Evolutionary conservation across 1,284 basidiomycete species (phyloP), one percentile per base, ranked within the genome.

Genomic region (Pulveroboletus sp.): DNA sequence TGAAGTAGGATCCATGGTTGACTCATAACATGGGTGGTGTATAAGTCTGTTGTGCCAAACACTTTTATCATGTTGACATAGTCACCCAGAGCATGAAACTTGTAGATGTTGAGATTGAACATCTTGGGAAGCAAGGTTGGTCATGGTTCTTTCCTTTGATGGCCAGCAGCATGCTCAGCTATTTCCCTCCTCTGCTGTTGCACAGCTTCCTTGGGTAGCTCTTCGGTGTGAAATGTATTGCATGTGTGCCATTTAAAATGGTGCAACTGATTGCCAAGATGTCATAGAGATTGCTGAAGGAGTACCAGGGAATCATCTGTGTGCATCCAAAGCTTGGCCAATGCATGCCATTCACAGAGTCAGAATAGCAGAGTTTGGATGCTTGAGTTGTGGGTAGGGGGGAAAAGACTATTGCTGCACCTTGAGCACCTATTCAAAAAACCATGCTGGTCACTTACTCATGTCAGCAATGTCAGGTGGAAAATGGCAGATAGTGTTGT

Each of bases 31-130:
- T 45, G 11, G 59, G 36, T 37, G 36, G 36, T 37, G 36, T 17
- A 37, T 17, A 16, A 37, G 36, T 37, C 15, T 17, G 36, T 37
- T 1, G 7, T 37, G 1, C 36, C 13, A 8, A 37, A 37, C 6
- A 2, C 1, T 17, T 16, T 37, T 6, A 37, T 59, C 10, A 35
- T 59, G 1, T 10, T 1, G 1, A 45, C 44, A n/a, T 60, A 60
- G 50, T 61, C 26, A 3, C 48, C 55, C 0, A 61, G 24, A 1
- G 51, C 29, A 11, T 57, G 52, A 19, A 61, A 33, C 21, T 61
- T 61, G 42, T 57, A 61, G 3, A 16, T 57, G 6, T 53, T 15
- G 15, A 55, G 46, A 11, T 57, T 59, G 10, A 60, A 60, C 1
- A 0, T 50, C 37, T 56, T 60, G 1, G 11, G 41, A 13, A 56